These are phyloP conservation scores for Myxozyma kluyveri DNA, from an alignment of 805 yeast genomes.

Conservation along the genomic window DNA sequence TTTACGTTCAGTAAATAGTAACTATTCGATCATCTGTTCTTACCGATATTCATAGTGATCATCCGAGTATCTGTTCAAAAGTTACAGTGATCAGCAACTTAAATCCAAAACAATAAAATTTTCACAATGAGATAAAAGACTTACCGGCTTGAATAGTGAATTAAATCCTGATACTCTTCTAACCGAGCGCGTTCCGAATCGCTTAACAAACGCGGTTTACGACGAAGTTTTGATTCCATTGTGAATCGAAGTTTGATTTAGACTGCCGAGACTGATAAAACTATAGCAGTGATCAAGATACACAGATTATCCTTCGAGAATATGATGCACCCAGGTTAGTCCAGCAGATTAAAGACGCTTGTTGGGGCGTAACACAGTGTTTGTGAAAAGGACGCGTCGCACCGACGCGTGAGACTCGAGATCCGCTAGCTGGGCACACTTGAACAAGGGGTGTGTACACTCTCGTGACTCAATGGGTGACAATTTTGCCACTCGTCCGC, in stretches of 20 bases:
- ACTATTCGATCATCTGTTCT: too few relatives aligned
- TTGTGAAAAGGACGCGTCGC: too few relatives aligned
- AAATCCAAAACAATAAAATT: background rate
- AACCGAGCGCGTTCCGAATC: slow-evolving; percentile 82
- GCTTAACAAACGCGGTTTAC: slow-evolving; percentile 60
- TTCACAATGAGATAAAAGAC: slow-evolving; percentile 24
- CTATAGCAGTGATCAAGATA: too few relatives aligned
- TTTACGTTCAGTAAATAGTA: background rate
- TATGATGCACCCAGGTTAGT: too few relatives aligned
- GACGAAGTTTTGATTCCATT: slow-evolving; percentile 22
- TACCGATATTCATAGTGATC: slow-evolving; percentile 80
- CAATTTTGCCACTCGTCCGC: too few relatives aligned
- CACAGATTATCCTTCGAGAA: too few relatives aligned
- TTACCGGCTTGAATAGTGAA: slow-evolving; percentile 82
- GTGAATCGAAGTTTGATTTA: background rate
- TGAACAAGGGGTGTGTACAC: too few relatives aligned
- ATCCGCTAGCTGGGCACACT: too few relatives aligned
- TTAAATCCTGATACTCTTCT: slow-evolving; percentile 86
- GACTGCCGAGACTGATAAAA: background rate
- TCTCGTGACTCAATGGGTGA: too few relatives aligned
- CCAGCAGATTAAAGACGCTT: too few relatives aligned
- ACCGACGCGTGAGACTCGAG: too few relatives aligned
- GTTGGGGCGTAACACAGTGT: too few relatives aligned
- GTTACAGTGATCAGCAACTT: background rate
- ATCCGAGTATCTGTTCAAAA: slow-evolving; percentile 84